Base-by-base conservation (phyloP, 169 alveolate species). In the Eimeria falciformis region DNA sequence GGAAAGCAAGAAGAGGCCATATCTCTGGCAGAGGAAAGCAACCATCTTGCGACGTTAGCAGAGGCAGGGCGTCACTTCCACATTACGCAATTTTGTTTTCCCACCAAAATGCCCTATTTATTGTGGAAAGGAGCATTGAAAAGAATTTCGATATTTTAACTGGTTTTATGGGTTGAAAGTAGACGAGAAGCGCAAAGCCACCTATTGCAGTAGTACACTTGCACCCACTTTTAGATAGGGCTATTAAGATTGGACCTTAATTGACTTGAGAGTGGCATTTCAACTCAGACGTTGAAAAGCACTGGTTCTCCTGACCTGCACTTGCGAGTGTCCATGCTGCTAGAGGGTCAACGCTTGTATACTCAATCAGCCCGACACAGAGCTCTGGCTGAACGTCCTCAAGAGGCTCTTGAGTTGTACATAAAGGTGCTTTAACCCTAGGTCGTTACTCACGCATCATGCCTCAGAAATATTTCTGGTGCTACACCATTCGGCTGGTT, bases 371-470 rank as follows among this genome's bases (percentile, higher is more conserved):
- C 81, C 47, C 18, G 23, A 23, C 81, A 69, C 81, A 69, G 53
- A 37, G 81, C 81, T 9, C 37, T 27, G 47, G 81, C 81, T 11
- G 50, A 37, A 37, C 53, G 81, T 12, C 81, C 81, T 12, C 23
- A 14, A 25, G 81, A 69, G 23, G 81, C 81, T 11, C 81, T 69
- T 69, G 81, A 69, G 46, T 37, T 69, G 53, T 69, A 69, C 53
- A 69, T 69, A 27, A 45, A 69, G 81, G 81, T 37, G 53, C 53
- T 25, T 27, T 69, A 0, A 53, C 25, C 65, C 25, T 21, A 53
- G 17, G 65, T 53, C 25, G 17, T 53, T 21, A 53, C 25, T 53
- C 65, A 53, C 65, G 25, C 65, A 53, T 21, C 65, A 21, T 33
- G 40, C 40, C 40, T 33, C 40, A 33, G 40, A 33, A 33, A 33